Conservation (phyloP, 257 asterid species). For the Jacaranda mimosifolia region DNA sequence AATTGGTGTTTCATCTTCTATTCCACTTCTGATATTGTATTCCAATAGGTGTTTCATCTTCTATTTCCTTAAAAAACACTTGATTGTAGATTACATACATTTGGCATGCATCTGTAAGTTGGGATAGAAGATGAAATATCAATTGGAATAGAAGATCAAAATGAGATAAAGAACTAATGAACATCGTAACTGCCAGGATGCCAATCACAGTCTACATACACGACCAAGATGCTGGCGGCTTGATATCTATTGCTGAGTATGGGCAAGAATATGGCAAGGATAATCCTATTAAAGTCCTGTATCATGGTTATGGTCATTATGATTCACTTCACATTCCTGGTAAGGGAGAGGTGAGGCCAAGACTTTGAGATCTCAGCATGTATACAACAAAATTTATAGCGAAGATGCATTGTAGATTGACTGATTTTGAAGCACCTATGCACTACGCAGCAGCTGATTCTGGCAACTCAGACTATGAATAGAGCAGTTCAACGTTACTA, state of each 20-base stretch:
- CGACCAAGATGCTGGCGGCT: constrained; percentile 71
- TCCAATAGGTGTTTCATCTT: no score
- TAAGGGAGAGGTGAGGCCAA: constrained; percentile 61
- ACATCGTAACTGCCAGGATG: constrained; percentile 59
- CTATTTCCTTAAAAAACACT: no score
- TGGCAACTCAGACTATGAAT: constrained; percentile 16
- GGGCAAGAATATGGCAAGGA: constrained; percentile 92
- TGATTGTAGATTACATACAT: no score
- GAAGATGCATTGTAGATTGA: background rate
- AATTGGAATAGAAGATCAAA: no score
- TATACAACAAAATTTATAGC: background rate
- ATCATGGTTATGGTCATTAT: constrained; percentile 92
- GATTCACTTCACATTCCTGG: constrained; percentile 78
- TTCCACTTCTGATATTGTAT: no score
- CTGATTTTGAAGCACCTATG: background rate
- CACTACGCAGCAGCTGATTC: constrained; percentile 11
- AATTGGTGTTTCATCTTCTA: no score
- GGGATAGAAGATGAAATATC: no score
- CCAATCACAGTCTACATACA: constrained; percentile 92
- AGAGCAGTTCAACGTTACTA: background rate
- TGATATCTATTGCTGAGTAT: constrained; percentile 89
- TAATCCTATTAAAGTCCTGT: constrained; percentile 75
- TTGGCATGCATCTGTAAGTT: no score
- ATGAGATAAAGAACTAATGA: constrained; percentile 22
- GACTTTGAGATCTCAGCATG: constrained; percentile 49